These are phyloP conservation scores for Cryptococcus sp. DNA, from an alignment of 1,284 basidiomycete genomes.

Conservation along the genomic window DNA sequence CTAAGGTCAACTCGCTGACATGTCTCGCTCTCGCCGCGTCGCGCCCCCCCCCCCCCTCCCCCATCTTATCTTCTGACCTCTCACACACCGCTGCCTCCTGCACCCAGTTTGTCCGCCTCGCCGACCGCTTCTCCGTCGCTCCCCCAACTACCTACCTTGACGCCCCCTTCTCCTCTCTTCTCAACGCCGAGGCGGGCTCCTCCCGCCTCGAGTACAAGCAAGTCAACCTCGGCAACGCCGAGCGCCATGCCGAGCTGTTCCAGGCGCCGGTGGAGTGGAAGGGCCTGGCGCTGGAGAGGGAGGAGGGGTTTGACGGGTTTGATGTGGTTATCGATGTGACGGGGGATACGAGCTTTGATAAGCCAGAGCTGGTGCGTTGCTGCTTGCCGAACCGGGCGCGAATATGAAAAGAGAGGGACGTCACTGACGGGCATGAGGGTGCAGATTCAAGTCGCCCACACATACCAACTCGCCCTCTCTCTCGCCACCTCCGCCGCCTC, in stretches of 20 bases:
- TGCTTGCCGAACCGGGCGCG: neutral
- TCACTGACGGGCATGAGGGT: neutral
- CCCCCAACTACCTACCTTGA: conserved; percentile 88
- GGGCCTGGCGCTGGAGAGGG: conserved; percentile 16
- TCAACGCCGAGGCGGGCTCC: conserved; percentile 43
- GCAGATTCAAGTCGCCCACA: conserved; percentile 65
- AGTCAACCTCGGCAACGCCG: conserved; percentile 65
- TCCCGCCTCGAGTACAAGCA: conserved; percentile 64
- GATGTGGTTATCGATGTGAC: conserved; percentile 47
- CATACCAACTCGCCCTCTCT: conserved; percentile 66
- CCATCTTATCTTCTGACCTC: conserved; percentile 60
- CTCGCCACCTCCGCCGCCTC: conserved; percentile 55
- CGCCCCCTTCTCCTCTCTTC: conserved; percentile 65
- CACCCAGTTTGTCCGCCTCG: conserved; percentile 63
- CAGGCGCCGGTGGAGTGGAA: conserved; percentile 28
- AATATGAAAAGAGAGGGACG: neutral
- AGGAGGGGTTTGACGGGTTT: conserved; percentile 21
- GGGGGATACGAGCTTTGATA: conserved; percentile 73
- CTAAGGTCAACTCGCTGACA: conserved; percentile 1
- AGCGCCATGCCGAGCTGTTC: conserved; percentile 38
- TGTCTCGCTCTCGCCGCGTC: neutral
- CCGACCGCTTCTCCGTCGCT: conserved; percentile 77
- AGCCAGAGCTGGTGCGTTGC: conserved; percentile 64
- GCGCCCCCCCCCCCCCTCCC: conserved; percentile 18
- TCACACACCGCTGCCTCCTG: conserved; percentile 59